A percentile compares a stretch with the other conserved stretches of the same genome.
phyloP scores from a whole-genome alignment of 2,329 filamentous ascomycete genomes.

The Capronia epimyces region DNA sequence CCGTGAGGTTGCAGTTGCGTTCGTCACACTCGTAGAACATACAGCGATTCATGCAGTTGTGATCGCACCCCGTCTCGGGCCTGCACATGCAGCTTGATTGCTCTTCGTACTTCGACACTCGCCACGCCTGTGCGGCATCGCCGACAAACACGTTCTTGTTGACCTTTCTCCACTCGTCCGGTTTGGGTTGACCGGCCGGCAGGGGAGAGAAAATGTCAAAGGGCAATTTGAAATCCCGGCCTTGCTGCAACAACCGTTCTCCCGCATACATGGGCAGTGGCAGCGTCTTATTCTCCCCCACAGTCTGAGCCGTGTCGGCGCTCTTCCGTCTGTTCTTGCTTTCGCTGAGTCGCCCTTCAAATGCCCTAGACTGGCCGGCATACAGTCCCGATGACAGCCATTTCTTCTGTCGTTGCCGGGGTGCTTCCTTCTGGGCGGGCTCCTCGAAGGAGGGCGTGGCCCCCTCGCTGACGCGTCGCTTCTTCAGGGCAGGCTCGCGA shows the following conservation, averaged over 20 bases:
- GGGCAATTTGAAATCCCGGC: constrained; percentile 80
- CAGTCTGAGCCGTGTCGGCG: constrained; percentile 40
- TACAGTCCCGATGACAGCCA: constrained; percentile 82
- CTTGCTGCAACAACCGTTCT: constrained; percentile 62
- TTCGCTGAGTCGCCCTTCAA: constrained; percentile 46
- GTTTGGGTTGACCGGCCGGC: constrained; percentile 79
- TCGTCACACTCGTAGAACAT: constrained; percentile 97
- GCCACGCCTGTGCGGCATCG: constrained; percentile 74
- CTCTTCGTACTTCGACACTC: constrained; percentile 67
- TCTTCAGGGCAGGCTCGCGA: constrained; percentile 36
- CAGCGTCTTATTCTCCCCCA: constrained; percentile 53
- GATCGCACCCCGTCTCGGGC: constrained; percentile 72
- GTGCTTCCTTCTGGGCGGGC: constrained; percentile 13
- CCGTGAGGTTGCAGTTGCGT: constrained; percentile 75
- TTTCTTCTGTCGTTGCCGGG: constrained; percentile 57
- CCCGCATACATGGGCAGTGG: constrained; percentile 76
- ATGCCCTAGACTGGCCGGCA: constrained; percentile 63
- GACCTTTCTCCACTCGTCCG: constrained; percentile 85
- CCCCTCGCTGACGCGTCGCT: constrained; percentile 37
- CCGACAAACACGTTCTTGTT: constrained; percentile 92
- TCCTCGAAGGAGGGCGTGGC: constrained; percentile 7
- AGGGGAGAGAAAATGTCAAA: constrained; percentile 86
- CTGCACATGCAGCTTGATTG: constrained; percentile 74
- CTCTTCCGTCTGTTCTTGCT: constrained; percentile 42
- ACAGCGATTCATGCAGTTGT: constrained; percentile 87